Evolutionary conservation across 1,284 basidiomycete species (phyloP).

Genomic region (Inonotus obliquus): DNA sequence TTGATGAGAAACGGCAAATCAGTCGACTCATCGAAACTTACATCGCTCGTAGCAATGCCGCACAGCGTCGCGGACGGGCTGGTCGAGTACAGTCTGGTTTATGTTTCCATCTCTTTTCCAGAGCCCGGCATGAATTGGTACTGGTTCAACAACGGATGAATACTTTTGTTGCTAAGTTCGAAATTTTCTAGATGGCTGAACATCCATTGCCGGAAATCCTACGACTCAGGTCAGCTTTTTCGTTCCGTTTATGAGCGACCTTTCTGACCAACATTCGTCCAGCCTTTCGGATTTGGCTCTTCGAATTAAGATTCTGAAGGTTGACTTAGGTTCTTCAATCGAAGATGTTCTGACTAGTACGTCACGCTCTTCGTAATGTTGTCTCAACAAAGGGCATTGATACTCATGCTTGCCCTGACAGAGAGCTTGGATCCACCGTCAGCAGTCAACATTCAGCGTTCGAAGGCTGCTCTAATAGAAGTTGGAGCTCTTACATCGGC

Average conservation of each 20-base stretch:
- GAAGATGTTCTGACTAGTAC: conserved; percentile 88
- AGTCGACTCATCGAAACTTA: conserved; percentile 92
- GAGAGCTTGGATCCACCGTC: conserved; percentile 70
- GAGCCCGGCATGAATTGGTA: conserved; percentile 71
- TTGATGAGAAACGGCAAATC: conserved; percentile 97
- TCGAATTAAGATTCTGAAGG: conserved; percentile 95
- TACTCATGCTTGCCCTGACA: background rate
- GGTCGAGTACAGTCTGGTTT: conserved; percentile 90
- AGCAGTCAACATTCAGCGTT: conserved; percentile 85
- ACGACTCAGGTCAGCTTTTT: conserved; percentile 43
- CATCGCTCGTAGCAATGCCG: conserved; percentile 90
- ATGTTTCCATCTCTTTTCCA: conserved; percentile 96
- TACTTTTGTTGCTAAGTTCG: conserved; percentile 26
- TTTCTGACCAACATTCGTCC: background rate
- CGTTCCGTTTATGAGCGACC: background rate
- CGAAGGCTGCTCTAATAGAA: conserved; percentile 88
- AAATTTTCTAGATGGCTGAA: conserved; percentile 69
- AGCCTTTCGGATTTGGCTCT: conserved; percentile 93
- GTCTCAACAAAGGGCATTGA: background rate
- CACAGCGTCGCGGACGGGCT: conserved; percentile 87
- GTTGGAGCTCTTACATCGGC: conserved; percentile 79
- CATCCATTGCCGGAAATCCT: conserved; percentile 96
- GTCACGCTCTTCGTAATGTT: conserved; percentile 37
- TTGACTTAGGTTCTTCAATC: conserved; percentile 83
- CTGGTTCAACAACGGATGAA: background rate